Conservation (phyloP, 2,329 filamentous ascomycete genomes). For the Cordyceps tenuipes region DNA sequence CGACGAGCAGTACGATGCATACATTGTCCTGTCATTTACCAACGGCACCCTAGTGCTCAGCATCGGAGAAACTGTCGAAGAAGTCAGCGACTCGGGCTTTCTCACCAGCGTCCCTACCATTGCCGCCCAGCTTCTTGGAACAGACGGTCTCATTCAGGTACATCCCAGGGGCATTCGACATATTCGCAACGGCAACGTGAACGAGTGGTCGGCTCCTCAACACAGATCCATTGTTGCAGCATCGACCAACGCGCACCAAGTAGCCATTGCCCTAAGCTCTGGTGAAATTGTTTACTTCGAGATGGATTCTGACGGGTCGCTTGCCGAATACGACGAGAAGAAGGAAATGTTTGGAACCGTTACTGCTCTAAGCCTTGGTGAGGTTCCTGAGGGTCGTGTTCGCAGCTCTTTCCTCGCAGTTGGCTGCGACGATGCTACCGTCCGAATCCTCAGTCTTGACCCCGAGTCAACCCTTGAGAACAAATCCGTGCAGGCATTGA, state of each 20-base stretch:
- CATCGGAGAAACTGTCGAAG: constrained; percentile 93
- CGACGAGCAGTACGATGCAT: constrained; percentile 79
- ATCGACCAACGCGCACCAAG: constrained; percentile 85
- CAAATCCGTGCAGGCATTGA: constrained; percentile 89
- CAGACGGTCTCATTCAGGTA: constrained; percentile 86
- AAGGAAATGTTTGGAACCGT: constrained; percentile 94
- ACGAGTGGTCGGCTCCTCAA: constrained; percentile 88
- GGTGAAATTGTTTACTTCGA: constrained; percentile 98
- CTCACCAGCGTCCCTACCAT: constrained; percentile 81
- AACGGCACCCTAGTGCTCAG: constrained; percentile 87
- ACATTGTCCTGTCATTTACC: constrained; percentile 89
- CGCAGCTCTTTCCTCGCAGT: constrained; percentile 91
- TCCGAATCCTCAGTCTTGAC: constrained; percentile 83
- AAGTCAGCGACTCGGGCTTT: constrained; percentile 90
- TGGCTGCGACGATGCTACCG: constrained; percentile 92
- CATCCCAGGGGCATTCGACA: constrained; percentile 95
- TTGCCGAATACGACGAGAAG: constrained; percentile 92
- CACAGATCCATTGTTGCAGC: constrained; percentile 94
- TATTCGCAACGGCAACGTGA: constrained; percentile 69
- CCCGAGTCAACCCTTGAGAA: constrained; percentile 85
- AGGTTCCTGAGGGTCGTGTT: constrained; percentile 81
- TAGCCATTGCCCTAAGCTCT: constrained; percentile 87
- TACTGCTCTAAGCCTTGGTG: constrained; percentile 86
- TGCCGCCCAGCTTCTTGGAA: constrained; percentile 87
- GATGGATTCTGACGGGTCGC: constrained; percentile 82